A percentile compares a stretch with the other conserved stretches of the same genome.
Conservation (phyloP, 176 grass and related monocot genomes). For the Bonia amplexicaulis region DNA sequence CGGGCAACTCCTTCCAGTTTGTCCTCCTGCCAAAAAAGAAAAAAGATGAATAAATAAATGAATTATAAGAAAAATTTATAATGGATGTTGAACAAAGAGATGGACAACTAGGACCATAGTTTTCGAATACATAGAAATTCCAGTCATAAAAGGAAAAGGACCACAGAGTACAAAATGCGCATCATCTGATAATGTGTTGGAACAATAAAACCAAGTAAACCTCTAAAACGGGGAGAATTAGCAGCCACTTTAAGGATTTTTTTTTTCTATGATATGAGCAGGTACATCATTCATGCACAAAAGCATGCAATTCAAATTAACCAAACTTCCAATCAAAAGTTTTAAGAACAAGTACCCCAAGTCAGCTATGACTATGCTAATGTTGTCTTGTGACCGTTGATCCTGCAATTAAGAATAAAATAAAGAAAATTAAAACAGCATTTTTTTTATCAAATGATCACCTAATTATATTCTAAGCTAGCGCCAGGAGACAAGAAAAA, state of each 20-base stretch:
- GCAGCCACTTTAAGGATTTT: background rate
- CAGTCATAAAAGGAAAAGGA: background rate
- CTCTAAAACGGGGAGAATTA: background rate
- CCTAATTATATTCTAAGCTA: background rate
- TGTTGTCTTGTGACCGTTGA: constrained; percentile 73
- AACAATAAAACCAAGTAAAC: background rate
- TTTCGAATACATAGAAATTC: background rate
- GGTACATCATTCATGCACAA: background rate
- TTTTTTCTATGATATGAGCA: background rate
- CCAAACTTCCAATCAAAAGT: constrained; percentile 14
- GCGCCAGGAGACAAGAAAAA: background rate
- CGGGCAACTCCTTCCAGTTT: constrained; percentile 82
- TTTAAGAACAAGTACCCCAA: constrained; percentile 64
- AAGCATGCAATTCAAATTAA: background rate
- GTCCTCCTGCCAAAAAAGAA: constrained; percentile 54
- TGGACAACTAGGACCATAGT: background rate
- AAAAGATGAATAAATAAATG: background rate
- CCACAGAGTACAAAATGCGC: background rate
- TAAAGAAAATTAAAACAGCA: background rate
- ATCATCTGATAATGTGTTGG: background rate
- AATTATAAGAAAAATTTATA: constrained; percentile 9
- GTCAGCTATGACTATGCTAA: constrained; percentile 91
- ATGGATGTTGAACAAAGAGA: background rate
- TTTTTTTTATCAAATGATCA: background rate
- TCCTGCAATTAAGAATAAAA: constrained; percentile 53